Base-by-base conservation (phyloP, 2,329 filamentous ascomycete species). In the Nannizzia gypsea region DNA sequence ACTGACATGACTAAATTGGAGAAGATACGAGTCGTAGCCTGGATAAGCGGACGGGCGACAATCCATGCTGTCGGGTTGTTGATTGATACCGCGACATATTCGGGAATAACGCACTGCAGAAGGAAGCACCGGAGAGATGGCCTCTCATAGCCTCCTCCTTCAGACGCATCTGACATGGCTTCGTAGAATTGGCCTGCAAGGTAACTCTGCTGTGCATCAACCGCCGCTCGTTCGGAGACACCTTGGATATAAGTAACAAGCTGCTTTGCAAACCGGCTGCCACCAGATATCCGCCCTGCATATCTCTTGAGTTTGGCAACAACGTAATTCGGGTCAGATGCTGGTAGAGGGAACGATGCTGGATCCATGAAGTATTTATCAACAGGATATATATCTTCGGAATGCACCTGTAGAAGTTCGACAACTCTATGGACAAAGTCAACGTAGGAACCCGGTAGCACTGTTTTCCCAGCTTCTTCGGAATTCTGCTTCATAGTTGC, bases 331-430 rank as follows among this genome's bases (percentile, higher is more conserved):
- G 83, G 83, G 66, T 86, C 83, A 1, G 72, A 74, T 2, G 76
- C 75, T 4, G 83, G 83, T 3, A 85, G 72, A 1, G 83, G 83
- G 66, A 86, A 86, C 0, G 77, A 75, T 1, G 75, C 72, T 1
- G 82, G 82, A 63, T 85, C 79, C 1, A 79, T 83, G 69, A 85
- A 85, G 73, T 84, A 85, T 0, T 72, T 68, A 59, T 84, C 77
- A 15, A 85, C 74, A 0, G 77, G 74, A 63, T 76, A 79, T 34
- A 85, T 82, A 17, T 70, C 80, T 34, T 76, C 74, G 0, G 80
- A 80, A 63, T 85, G 79, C 64, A 86, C 81, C 65, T 86, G 83
- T 54, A 86, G 69, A 62, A 80, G 80, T 20, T 79, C 77, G 2
- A 86, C 77, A 1, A 85, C 74, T 15, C 75, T 72, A 61, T 86